Conservation (phyloP, 1,284 basidiomycete genomes). For the Taiwanofungus camphoratus region DNA sequence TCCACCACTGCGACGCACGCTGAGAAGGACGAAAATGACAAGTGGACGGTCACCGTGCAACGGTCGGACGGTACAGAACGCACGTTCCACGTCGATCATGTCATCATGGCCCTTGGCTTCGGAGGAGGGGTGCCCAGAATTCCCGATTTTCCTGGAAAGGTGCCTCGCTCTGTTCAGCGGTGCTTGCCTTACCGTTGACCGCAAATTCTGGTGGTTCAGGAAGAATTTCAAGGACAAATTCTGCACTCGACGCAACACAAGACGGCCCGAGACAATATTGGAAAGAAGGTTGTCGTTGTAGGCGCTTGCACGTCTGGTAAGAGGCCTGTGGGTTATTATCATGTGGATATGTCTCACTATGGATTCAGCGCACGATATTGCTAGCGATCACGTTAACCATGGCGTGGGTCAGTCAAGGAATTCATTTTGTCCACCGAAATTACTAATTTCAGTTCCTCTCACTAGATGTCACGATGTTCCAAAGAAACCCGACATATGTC, state of each 20-base stretch:
- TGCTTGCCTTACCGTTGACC: background rate
- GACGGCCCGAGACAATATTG: conserved; percentile 33
- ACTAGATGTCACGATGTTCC: conserved; percentile 55
- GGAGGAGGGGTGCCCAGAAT: conserved; percentile 45
- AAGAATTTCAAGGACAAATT: conserved; percentile 23
- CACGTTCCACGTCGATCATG: conserved; percentile 46
- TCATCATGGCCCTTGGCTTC: conserved; percentile 61
- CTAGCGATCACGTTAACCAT: conserved; percentile 38
- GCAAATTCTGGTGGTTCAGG: background rate
- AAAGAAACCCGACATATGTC: conserved; percentile 57
- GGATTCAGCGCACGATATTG: conserved; percentile 34
- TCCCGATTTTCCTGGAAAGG: conserved; percentile 40
- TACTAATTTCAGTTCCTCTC: background rate
- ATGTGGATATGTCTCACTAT: background rate
- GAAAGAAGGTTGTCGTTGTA: conserved; percentile 43
- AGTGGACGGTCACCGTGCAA: conserved; percentile 50
- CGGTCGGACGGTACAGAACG: conserved; percentile 37
- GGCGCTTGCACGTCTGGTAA: conserved; percentile 43
- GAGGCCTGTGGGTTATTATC: background rate
- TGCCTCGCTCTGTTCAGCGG: conserved; percentile 8
- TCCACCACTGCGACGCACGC: conserved; percentile 43
- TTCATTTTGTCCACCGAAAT: background rate
- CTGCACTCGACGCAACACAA: conserved; percentile 38
- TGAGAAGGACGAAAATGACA: conserved; percentile 39
- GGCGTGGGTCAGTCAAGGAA: conserved; percentile 32